Conservation (phyloP, 2,329 filamentous ascomycete species). For the Fusarium neocosmosporiellum region DNA sequence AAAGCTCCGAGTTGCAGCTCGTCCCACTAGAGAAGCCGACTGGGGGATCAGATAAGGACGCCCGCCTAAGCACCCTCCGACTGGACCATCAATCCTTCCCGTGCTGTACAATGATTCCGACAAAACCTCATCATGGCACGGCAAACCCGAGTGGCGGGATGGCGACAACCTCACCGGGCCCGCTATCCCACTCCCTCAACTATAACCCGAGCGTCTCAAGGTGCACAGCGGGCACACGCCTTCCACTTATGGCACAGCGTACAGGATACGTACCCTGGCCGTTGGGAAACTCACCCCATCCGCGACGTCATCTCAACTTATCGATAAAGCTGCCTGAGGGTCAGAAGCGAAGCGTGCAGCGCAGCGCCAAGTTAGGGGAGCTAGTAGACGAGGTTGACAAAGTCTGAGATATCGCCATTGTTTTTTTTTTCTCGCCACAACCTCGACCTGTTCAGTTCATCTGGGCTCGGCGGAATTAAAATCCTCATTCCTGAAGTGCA, state of each 20-base stretch:
- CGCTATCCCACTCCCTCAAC: constrained; percentile 26
- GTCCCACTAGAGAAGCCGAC: constrained; percentile 31
- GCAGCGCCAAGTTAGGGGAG: constrained; percentile 18
- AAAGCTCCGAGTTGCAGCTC: constrained; percentile 2
- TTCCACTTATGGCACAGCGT: constrained; percentile 27
- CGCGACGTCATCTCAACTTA: constrained; percentile 45
- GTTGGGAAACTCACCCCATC: constrained; percentile 38
- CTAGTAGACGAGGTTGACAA: constrained; percentile 36
- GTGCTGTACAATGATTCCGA: constrained; percentile 23
- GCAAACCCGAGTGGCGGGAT: constrained; percentile 28
- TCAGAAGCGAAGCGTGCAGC: constrained; percentile 24
- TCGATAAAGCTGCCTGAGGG: constrained; percentile 43
- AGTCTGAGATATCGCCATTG: constrained; percentile 39
- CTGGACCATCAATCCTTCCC: constrained; percentile 18
- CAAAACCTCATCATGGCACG: constrained; percentile 27
- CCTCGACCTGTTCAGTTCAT: constrained; percentile 17
- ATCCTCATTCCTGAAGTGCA: constrained; percentile 25
- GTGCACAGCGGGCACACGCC: constrained; percentile 11
- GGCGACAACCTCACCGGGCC: constrained; percentile 19
- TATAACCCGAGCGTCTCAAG: constrained; percentile 9
- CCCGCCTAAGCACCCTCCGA: constrained; percentile 11
- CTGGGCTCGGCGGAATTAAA: constrained; percentile 21
- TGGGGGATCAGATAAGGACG: constrained; percentile 30
- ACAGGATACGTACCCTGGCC: constrained; percentile 34
- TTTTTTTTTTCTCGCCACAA: constrained; percentile 29